Evolutionary conservation across 2,329 filamentous ascomycete species (phyloP).

Genomic region (Tolypocladium ophioglossoides): DNA sequence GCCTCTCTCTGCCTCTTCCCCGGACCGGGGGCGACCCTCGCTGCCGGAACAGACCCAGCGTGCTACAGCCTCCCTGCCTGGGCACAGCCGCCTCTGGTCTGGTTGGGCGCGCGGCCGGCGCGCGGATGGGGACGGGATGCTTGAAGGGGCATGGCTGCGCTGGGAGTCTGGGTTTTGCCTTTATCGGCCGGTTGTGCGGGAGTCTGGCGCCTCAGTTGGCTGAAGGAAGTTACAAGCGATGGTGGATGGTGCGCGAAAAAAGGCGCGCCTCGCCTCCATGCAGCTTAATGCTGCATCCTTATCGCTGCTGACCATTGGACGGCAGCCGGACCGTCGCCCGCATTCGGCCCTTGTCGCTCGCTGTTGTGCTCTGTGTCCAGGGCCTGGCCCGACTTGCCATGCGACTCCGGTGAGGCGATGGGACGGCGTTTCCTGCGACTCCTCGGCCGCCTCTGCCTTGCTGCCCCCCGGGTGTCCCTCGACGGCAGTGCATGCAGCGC

Average conservation of each 20-base stretch:
- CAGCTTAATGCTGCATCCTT: background rate
- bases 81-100: too few species aligned
- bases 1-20: background rate
- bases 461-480: too few species aligned
- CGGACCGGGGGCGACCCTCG: constrained; percentile 2
- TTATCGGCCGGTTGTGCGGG: background rate
- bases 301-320: background rate
- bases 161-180: background rate
- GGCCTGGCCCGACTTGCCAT: too few species aligned
- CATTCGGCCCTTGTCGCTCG: background rate
- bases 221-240: background rate
- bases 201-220: background rate
- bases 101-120: too few species aligned
- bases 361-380: too few species aligned
- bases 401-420: too few species aligned
- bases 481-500: background rate
- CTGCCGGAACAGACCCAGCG: background rate
- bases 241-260: background rate
- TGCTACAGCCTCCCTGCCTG: too few species aligned
- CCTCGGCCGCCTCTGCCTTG: too few species aligned
- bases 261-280: background rate
- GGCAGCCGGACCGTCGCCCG: background rate
- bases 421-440: too few species aligned
- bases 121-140: background rate
- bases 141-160: background rate